A percentile compares a stretch with the other conserved stretches of the same genome.
phyloP scores from a whole-genome alignment of 805 yeast genomes.

The Candida verbasci region DNA sequence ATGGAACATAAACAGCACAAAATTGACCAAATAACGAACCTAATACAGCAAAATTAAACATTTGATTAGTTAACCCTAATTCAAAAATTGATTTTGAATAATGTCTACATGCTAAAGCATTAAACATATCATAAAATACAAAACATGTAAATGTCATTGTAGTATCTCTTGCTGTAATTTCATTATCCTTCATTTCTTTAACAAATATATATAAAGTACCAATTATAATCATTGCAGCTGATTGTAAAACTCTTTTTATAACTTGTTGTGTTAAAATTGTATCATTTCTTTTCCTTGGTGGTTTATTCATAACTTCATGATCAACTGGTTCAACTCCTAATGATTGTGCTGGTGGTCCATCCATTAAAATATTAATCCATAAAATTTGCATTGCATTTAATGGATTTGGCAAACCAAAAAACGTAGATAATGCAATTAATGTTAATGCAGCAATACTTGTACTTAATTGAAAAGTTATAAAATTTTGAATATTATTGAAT shows the following conservation, averaged over 20 bases:
- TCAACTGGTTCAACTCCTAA: conserved; percentile 97
- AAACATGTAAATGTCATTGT: conserved; percentile 99
- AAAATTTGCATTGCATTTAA: conserved; percentile 96
- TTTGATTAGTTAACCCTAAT: conserved; percentile 74
- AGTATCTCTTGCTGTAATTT: conserved; percentile 89
- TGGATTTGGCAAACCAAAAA: conserved; percentile 88
- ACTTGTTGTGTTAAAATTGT: conserved; percentile 72
- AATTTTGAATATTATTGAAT: conserved; percentile 91
- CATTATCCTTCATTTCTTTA: conserved; percentile 78
- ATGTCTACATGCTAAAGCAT: conserved; percentile 92
- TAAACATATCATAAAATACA: conserved; percentile 94
- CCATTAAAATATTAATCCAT: conserved; percentile 97
- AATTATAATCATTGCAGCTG: conserved; percentile 69
- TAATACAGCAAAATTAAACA: conserved; percentile 92
- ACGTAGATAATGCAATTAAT: conserved; percentile 79
- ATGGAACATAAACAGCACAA: conserved; percentile 90
- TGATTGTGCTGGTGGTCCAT: conserved; percentile 98
- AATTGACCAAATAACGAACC: conserved; percentile 87
- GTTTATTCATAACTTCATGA: conserved; percentile 89
- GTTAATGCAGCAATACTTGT: conserved; percentile 94
- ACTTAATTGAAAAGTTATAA: conserved; percentile 90
- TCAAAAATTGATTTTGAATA: conserved; percentile 77
- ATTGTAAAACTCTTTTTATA: conserved; percentile 66
- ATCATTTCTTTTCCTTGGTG: conserved; percentile 90
- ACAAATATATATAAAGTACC: conserved; percentile 89